Base-by-base conservation (phyloP, 2,329 filamentous ascomycete species). In the Emergomyces pasteurianus region DNA sequence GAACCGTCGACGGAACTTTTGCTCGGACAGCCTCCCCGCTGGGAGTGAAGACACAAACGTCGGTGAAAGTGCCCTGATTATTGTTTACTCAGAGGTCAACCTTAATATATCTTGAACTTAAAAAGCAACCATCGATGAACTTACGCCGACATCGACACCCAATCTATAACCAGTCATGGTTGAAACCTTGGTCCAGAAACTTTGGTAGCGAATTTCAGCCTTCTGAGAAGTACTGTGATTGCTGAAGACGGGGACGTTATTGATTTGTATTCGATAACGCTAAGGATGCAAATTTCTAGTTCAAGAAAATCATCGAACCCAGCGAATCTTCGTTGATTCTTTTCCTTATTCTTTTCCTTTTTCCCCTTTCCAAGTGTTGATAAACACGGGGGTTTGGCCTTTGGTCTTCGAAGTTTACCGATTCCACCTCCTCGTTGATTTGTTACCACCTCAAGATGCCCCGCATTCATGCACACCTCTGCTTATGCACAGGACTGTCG, bases 41-140 rank as follows among this genome's bases (percentile, higher is more conserved):
- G 1, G 78, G 77, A 3, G 77, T 77, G 61, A 79, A 75, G 34
- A 78, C 77, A 64, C 73, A 79, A 54, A 79, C 72, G 61, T 80
- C 78, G 21, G 77, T 80, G 65, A 80, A 80, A 23, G 77, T 79
- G 56, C 78, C 72, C 50, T 54, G 26, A 34, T 23, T 34, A 58
- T 43, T 43, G 40, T 43, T 18, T 43, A 21, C 40, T 43, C 40
- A 7, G 40, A 6, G 40, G 40, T 43, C 18, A 43, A 43, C 40
- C 38, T 43, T n/a, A 46, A 23, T 10, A 21, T 47, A 58, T 47
- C 21, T 50, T 16, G 18, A 42, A 42, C 18, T 42, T n/a, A 31
- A 16, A 12, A 58, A 16, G 18, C 16, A 10, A 36, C 16, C 16
- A 49, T 31, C 5, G 16, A 26, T 47, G 40, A 55, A 64, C 63